A percentile compares a stretch with the other conserved stretches of the same genome.
phyloP scores from a whole-genome alignment of 2,329 filamentous ascomycete species.

The Penicillium sp. region DNA sequence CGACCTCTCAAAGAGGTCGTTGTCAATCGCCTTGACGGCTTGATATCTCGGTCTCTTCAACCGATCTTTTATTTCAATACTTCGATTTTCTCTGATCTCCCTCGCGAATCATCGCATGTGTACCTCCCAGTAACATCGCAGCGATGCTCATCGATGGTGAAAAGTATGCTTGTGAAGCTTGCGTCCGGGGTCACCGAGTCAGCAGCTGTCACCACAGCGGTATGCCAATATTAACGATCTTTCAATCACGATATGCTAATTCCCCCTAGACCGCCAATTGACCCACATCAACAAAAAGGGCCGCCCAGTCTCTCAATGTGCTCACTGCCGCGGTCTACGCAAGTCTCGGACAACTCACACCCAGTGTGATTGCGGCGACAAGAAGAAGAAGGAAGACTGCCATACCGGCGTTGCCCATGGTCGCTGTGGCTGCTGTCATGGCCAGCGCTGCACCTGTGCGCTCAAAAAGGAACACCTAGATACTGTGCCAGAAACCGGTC shows the following conservation, averaged over 20 bases:
- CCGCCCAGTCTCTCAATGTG: conserved; percentile 94
- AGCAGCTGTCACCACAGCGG: conserved; percentile 96
- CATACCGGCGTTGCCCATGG: conserved; percentile 37
- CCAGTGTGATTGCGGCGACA: conserved; percentile 96
- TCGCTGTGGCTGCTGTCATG: conserved; percentile 54
- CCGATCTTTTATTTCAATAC: conserved; percentile 10
- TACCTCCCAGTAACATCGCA: conserved; percentile 35
- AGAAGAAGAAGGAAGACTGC: conserved; percentile 61
- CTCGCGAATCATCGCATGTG: conserved; percentile 43
- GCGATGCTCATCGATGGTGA: conserved; percentile 86
- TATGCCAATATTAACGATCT: conserved; percentile 53
- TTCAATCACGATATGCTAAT: conserved; percentile 11
- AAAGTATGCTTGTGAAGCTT: conserved; percentile 97
- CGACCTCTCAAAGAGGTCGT: conserved; percentile 21
- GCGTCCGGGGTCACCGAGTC: conserved; percentile 95
- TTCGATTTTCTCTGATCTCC: conserved; percentile 19
- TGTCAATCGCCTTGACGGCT: conserved; percentile 35
- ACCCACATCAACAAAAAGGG: conserved; percentile 97
- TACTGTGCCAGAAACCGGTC: conserved; percentile 48
- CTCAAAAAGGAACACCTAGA: conserved; percentile 58
- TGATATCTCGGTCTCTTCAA: conserved; percentile 11
- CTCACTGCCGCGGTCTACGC: conserved; percentile 92
- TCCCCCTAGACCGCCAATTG: conserved; percentile 72
- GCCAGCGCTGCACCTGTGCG: conserved; percentile 60
- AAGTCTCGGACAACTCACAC: conserved; percentile 93